phyloP scores from a whole-genome alignment of 306 rosid genomes.

The Medicago arabica region DNA sequence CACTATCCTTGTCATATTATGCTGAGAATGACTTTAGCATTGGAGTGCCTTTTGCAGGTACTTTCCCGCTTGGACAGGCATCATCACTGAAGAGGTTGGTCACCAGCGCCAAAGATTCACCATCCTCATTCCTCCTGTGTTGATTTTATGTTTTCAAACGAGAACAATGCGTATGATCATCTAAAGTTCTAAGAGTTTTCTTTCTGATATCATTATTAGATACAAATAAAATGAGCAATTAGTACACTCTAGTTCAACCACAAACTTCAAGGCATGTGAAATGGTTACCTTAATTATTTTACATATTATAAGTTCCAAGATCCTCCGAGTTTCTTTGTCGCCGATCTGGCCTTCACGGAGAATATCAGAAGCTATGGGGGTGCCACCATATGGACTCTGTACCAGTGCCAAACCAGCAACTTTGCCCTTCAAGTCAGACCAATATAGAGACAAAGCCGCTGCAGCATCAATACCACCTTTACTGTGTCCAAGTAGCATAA shows the following conservation, averaged over 20 bases:
- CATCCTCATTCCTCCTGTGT: too few species aligned
- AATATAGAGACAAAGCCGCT: constrained; percentile 67
- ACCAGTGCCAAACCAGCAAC: constrained; percentile 87
- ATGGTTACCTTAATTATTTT: constrained; percentile 72
- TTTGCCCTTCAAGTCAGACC: constrained; percentile 74
- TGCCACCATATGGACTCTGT: constrained; percentile 88
- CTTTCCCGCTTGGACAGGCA: too few species aligned
- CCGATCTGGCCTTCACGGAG: constrained; percentile 84
- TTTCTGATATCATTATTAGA: not conserved
- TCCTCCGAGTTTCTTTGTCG: constrained; percentile 75
- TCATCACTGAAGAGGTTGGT: too few species aligned
- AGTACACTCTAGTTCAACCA: constrained; percentile 13
- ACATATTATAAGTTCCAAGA: constrained; percentile 85
- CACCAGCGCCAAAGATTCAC: too few species aligned
- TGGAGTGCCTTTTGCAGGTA: too few species aligned
- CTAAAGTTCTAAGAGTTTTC: constrained; percentile 4
- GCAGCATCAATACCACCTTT: constrained; percentile 92
- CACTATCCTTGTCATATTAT: too few species aligned
- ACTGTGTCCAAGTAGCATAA: constrained; percentile 88
- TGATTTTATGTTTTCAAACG: too few species aligned
- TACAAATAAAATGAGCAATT: not conserved
- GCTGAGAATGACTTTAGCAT: too few species aligned
- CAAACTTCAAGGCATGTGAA: constrained; percentile 14
- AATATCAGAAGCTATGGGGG: constrained; percentile 80
- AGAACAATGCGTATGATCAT: not conserved